Percentiles rank a stretch among this genome's conserved stretches.
Conservation (phyloP, 2,329 filamentous ascomycete species). For the Penicillium sp. region DNA sequence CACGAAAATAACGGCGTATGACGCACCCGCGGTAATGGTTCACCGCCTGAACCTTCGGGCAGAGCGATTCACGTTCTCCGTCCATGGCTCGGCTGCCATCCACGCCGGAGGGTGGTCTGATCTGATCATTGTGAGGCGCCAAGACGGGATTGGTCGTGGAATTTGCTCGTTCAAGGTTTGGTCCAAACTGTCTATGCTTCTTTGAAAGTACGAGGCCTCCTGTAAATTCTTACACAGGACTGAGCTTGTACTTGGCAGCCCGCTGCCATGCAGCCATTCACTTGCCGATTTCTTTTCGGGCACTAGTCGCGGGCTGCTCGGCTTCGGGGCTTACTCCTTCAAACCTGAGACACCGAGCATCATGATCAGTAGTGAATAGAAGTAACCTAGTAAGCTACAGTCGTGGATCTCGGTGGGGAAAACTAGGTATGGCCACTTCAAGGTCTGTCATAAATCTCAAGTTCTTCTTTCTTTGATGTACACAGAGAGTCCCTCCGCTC, state of each 20-base stretch:
- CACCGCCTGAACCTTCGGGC: constrained; percentile 18
- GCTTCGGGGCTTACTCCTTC: neutral
- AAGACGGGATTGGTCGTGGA: neutral
- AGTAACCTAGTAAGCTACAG: no score
- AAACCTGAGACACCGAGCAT: neutral
- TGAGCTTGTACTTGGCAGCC: constrained; percentile 1
- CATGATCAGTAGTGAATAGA: no score
- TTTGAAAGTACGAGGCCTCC: neutral
- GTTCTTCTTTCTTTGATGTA: no score
- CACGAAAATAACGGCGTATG: constrained; percentile 16
- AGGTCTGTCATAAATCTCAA: no score
- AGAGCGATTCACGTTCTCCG: constrained; percentile 4
- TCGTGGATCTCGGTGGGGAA: no score
- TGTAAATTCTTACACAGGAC: neutral
- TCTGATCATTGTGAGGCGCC: neutral
- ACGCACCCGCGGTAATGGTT: constrained; percentile 23
- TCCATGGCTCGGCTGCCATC: neutral
- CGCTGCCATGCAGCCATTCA: no score
- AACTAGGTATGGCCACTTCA: no score
- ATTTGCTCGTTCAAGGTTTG: neutral
- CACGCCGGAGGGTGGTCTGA: neutral
- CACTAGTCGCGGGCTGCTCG: no score
- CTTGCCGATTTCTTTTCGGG: neutral
- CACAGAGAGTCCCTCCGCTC: no score
- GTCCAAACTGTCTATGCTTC: neutral